Evolutionary conservation across 257 asterid species (phyloP), one percentile per base, ranked within the genome.

Genomic region (Leptodermis oblonga): DNA sequence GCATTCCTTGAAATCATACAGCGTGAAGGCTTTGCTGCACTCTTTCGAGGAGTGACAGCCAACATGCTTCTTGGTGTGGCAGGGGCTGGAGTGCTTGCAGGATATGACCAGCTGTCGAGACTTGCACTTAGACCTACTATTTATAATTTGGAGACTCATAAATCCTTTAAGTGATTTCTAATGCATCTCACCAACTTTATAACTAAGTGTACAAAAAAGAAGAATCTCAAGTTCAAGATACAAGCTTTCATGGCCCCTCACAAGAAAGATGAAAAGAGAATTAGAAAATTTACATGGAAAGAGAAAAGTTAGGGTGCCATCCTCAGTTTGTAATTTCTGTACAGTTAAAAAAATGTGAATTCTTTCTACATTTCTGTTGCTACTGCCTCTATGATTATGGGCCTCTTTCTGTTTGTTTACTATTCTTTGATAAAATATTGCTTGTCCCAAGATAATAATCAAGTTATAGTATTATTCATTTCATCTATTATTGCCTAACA

Each of bases 1-100:
- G 97, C 98, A 37, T 83, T 90, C 65, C 84, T 49, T 17, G 96
- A 92, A 80, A 88, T 92, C 74, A 65, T 82, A 65, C 87, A 80
- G 12, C 66, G 41, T 3, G 97, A 92, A 81, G 98, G 98, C 34
- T 80, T 82, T 74, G 1, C 73, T 23, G 90, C 92, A 12, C 87
- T 90, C 22, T 92, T 72, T 65, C 82, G 95, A 76, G 98, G 99
- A 76, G 96, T 87, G 70, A 76, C 90, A 0, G 97, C 99, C 70
- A 93, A 93, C 76, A 86, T 90, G 83, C 88, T 93, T 67, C 86
- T 88, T 26, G 97, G 99, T 43, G 85, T 90, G 62, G 96, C 99
- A 15, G 97, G 99, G 66, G 99, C 97, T 37, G 99, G 97, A 67
- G 97, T 91, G 28, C 99, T 93, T 76, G 95, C 96, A 43, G 99